Conservation (phyloP, 1,284 basidiomycete species). For the Puccinia horiana region DNA sequence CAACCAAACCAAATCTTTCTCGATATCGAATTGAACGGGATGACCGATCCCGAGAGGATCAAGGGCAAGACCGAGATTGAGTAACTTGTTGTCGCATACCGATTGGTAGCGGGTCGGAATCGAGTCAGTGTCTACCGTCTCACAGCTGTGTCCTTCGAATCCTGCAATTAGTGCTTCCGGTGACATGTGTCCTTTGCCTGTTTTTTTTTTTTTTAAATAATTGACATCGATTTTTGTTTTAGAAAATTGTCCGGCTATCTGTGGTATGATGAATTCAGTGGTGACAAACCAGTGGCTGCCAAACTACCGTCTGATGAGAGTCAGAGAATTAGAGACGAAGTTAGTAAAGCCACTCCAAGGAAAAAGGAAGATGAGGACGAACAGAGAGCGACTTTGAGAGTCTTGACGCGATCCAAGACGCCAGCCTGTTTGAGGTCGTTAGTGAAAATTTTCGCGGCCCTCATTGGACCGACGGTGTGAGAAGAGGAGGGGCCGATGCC, state of each 20-base stretch:
- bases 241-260: neutral
- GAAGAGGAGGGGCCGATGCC: slow-evolving; percentile 55
- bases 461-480: slow-evolving; percentile 58
- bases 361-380: neutral
- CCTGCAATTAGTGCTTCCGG: slow-evolving; percentile 57
- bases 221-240: no score
- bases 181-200: slow-evolving; percentile 57
- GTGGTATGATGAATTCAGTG: neutral
- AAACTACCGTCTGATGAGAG: slow-evolving; percentile 55
- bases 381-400: slow-evolving; percentile 57
- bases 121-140: slow-evolving; percentile 56
- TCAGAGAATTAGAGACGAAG: neutral
- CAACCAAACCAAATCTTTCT: slow-evolving; percentile 86
- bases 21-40: slow-evolving; percentile 70
- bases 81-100: slow-evolving; percentile 43
- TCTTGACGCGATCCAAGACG: slow-evolving; percentile 54
- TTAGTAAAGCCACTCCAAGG: neutral
- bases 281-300: slow-evolving; percentile 55
- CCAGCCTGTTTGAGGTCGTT: slow-evolving; percentile 55
- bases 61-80: slow-evolving; percentile 38
- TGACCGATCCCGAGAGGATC: slow-evolving; percentile 22
- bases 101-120: slow-evolving; percentile 51
- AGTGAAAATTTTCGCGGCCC: slow-evolving; percentile 58
- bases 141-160: slow-evolving; percentile 57
- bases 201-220: neutral